Base-by-base conservation (phyloP, 1,284 basidiomycete species). In the Veloboletus limbatus region DNA sequence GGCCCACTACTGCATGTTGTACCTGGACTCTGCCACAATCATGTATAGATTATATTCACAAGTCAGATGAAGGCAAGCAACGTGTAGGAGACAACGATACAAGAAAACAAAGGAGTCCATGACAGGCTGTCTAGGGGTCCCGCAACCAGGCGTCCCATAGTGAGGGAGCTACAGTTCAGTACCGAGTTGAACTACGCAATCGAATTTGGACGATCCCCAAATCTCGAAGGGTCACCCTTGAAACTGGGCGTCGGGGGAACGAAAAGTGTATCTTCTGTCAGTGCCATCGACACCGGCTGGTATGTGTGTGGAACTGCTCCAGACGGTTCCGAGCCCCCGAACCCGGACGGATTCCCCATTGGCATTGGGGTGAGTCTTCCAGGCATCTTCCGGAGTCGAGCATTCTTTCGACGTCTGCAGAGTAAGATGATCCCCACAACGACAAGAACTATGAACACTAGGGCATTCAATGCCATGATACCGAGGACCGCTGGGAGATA, bases 261-360 rank as follows among this genome's bases (percentile, higher is more conserved):
- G 50, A 79, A 75, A 57, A 85, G 84, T 4, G 82, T 83, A 57
- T 86, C 84, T 43, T 88, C 85, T 18, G 81, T 82, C 52, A 87
- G 62, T 22, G 85, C 85, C 82, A 86, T 82, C 27, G 85, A 87
- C 32, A 88, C 83, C 6, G 83, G 82, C 56, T 85, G 71, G 59
- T 87, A 86, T 24, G 66, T 59, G 52, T 81, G 80, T 3, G 55
- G 56, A 25, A 57, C 54, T 4, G 47, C 34, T 35, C 57, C 51
- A 22, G 57, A 45, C 6, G 40, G 28, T 31, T 52, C 53, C 7
- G 53, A 39, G 31, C 30, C 35, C 43, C 53, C 45, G 40, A 40
- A 9, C 7, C 20, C 42, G 5, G 49, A 27, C 5, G 33, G 16
- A 11, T 40, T 28, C n/a, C 44, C 57, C 48, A 72, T 58, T 30